Percentiles rank a stretch among this genome's conserved stretches.
phyloP scores from a whole-genome alignment of 352 stramenopile genomes.

The Sclerospora graminicola region DNA sequence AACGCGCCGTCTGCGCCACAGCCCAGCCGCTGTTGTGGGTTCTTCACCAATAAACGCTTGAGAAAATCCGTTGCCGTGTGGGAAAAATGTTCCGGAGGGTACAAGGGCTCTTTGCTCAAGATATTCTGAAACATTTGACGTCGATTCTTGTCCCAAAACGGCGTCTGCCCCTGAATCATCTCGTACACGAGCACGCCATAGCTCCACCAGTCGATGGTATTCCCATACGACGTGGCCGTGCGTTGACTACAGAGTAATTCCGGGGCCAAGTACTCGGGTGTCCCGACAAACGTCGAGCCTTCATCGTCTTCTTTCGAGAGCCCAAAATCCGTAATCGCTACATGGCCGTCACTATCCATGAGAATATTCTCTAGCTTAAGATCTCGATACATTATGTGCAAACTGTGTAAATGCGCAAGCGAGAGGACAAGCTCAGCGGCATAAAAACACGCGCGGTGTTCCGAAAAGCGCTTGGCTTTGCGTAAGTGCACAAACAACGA shows the following conservation, averaged over 20 bases:
- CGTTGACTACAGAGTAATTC: constrained; percentile 66
- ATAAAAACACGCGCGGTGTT: constrained; percentile 73
- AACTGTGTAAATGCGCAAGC: constrained; percentile 72
- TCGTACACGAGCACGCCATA: constrained; percentile 82
- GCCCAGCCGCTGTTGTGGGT: constrained; percentile 50
- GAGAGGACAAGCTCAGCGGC: constrained; percentile 76
- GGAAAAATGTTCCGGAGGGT: constrained; percentile 50
- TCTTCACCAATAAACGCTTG: constrained; percentile 60
- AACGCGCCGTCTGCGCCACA: constrained; percentile 45
- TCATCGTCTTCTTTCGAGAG: constrained; percentile 81
- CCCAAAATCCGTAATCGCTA: constrained; percentile 84
- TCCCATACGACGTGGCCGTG: constrained; percentile 68
- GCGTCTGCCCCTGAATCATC: constrained; percentile 79
- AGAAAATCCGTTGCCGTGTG: constrained; percentile 56
- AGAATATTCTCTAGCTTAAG: constrained; percentile 87
- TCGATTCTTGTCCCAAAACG: constrained; percentile 81
- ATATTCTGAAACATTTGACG: constrained; percentile 85
- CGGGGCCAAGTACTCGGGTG: constrained; percentile 74
- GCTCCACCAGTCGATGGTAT: constrained; percentile 85
- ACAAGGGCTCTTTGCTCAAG: constrained; percentile 55
- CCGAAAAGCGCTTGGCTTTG: constrained; percentile 61
- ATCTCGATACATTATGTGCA: constrained; percentile 87
- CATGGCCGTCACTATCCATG: constrained; percentile 76
- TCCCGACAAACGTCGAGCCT: constrained; percentile 76
- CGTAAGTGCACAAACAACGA: constrained; percentile 80